A percentile compares a stretch with the other conserved stretches of the same genome.
These are phyloP conservation scores for Diaporthe vaccinii DNA, from an alignment of 2,329 filamentous ascomycete genomes.

Conservation along the genomic window DNA sequence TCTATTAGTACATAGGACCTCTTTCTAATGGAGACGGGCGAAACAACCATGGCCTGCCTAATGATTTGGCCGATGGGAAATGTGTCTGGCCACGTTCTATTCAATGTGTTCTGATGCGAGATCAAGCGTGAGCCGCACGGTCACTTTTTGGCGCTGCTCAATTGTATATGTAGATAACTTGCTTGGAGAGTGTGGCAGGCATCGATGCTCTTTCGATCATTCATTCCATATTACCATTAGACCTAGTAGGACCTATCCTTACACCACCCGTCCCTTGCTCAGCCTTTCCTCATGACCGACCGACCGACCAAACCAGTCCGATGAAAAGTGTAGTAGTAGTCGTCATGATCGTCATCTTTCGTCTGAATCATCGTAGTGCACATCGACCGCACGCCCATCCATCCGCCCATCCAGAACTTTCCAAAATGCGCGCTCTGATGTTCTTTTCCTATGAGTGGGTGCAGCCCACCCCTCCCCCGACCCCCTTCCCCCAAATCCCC, in stretches of 20 bases:
- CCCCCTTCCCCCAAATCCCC: no score
- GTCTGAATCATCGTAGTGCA: conserved; percentile 16
- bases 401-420: conserved; percentile 1
- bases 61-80: background rate
- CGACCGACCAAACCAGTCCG: conserved; percentile 17
- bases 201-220: background rate
- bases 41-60: background rate
- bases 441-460: background rate
- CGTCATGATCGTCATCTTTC: conserved; percentile 12
- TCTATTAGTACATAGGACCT: conserved; percentile 8
- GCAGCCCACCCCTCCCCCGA: background rate
- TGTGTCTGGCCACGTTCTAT: background rate
- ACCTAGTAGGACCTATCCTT: conserved; percentile 34
- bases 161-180: background rate
- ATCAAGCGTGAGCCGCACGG: background rate
- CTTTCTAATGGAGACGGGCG: background rate
- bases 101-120: background rate
- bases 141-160: background rate
- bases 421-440: conserved; percentile 6
- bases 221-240: conserved; percentile 41
- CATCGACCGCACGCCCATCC: background rate
- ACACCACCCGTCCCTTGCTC: background rate
- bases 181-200: background rate
- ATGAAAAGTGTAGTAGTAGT: conserved; percentile 22
- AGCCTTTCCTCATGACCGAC: conserved; percentile 21